These are phyloP conservation scores for Aspergillus sojae DNA, from an alignment of 2,329 filamentous ascomycete species.

Conservation along the genomic window DNA sequence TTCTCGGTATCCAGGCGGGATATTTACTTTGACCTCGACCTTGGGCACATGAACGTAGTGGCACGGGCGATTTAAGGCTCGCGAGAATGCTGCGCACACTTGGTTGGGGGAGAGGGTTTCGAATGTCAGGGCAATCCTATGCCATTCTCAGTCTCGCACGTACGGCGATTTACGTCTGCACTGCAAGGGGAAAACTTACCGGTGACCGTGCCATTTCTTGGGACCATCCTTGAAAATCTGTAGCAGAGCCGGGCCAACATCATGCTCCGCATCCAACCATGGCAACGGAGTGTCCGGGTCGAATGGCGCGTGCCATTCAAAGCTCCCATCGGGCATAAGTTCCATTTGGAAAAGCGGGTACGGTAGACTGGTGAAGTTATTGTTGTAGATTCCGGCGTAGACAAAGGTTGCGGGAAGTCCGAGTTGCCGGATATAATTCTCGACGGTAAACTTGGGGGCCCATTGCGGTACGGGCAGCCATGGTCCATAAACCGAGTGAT, in stretches of 20 bases:
- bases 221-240: slow-evolving; percentile 95
- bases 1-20: slow-evolving; percentile 84
- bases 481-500: slow-evolving; percentile 78
- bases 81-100: slow-evolving; percentile 77
- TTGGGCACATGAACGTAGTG: slow-evolving; percentile 71
- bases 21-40: slow-evolving; percentile 82
- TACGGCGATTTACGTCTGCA: background rate
- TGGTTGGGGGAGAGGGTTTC: slow-evolving; percentile 83
- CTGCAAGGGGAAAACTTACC: slow-evolving; percentile 50
- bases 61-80: slow-evolving; percentile 76
- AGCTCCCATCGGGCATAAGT: slow-evolving; percentile 78
- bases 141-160: slow-evolving; percentile 14
- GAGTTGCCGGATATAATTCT: slow-evolving; percentile 84
- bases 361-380: slow-evolving; percentile 91
- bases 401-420: slow-evolving; percentile 87
- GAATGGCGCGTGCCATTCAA: slow-evolving; percentile 92
- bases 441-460: slow-evolving; percentile 89
- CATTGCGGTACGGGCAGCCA: slow-evolving; percentile 89
- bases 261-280: slow-evolving; percentile 95
- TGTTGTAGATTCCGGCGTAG: slow-evolving; percentile 97
- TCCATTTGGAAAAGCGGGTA: slow-evolving; percentile 98
- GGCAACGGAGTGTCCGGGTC: slow-evolving; percentile 85
- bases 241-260: slow-evolving; percentile 86
- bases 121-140: slow-evolving; percentile 83
- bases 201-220: slow-evolving; percentile 76